Base-by-base conservation (phyloP, 2,329 filamentous ascomycete species). In the Aspergillus sp. region DNA sequence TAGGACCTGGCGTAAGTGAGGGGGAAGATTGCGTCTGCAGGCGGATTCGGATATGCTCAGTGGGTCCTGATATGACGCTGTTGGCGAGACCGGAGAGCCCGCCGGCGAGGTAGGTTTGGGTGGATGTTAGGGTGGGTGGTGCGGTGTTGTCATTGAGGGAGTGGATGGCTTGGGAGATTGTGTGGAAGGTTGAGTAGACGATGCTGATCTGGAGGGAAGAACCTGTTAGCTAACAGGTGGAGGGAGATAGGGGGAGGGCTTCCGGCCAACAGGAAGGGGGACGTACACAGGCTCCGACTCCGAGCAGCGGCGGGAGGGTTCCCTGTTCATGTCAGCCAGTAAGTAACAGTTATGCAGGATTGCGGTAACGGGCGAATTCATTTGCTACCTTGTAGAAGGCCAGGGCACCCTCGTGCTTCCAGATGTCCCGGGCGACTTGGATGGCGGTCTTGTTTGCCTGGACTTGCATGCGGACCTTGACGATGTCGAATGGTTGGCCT, bases 381-480 rank as follows among this genome's bases (percentile, higher is more conserved):
- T 27, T n/a, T n/a, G n/a, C n/a, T 55, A 57, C 61, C 49, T 57
- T 98, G 86, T 98, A 98, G 81, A 97, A 98, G 55, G 93, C 93
- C 8, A 90, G 79, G 1, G 91, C 81, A 2, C 93, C 93, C 76
- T 98, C 93, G 68, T 90, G 87, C 66, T 84, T 85, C 77, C 90
- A 91, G 79, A 97, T 96, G 56, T 87, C 86, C 46, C 83, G 82
- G 3, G 91, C 93, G 65, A 90, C 90, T 67, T 89, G 82, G 44
- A 93, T 77, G 51, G 93, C 93, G 59, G 84, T 87, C 14, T 45
- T 52, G 84, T 81, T 81, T 96, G 93, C 65, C 89, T 84, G 35
- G 82, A 93, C 97, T 76, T 98, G 93, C 41, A 98, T 84, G 52
- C 93, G 90, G 68, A 98, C 93, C 79, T 97, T 97, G 79, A 98